Base-by-base conservation (phyloP, 163 green algal species). In the Picocystis sp. region DNA sequence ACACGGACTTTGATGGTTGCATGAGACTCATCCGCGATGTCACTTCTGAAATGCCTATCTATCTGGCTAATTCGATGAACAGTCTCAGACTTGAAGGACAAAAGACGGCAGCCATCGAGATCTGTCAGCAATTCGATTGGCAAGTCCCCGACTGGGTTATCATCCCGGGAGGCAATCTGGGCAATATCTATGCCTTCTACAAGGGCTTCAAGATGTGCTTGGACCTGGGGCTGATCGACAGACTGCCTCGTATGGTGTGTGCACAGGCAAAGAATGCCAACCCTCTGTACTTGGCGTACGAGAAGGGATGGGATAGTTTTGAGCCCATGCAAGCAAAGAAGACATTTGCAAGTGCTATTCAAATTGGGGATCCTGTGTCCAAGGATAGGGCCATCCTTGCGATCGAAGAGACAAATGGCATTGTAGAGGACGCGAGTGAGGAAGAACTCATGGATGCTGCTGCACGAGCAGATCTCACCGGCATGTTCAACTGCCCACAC, bases 161-260 rank as follows among this genome's bases (percentile, higher is more conserved):
- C 76, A 95, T 99, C 62, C 90, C 90, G 3, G 86, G 89, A 54
- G 90, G 90, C 62, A 99, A 99, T 79, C 76, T 99, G 22, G 90
- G 90, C 63, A 99, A 99, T 77, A 83, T 99, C 47, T 99, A 97
- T 67, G 90, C 90, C n/a, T 99, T 99, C 59, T 97, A 96, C 84
- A 99, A 99, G 81, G 90, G 90, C 56, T 98, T 98, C 77, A 84
- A 93, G 67, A 94, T 97, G 89, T 85, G 75, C 75, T 82, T 78
- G 61, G 86, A 94, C 43, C 76, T 95, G 42, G 87, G 87, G 15
- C 72, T 95, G n/a, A 72, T 86, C 10, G 76, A 94, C 70, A 61
- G 67, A 19, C 78, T 99, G 47, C 90, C 90, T 1, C 76, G 89
- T n/a, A 68, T 99, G 55, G 89, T 96, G 19, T 82, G 81, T 34